Evolutionary conservation across 2,329 filamentous ascomycete genomes (phyloP), one percentile per base, ranked within the genome.

Genomic region (Penicillium sp.): DNA sequence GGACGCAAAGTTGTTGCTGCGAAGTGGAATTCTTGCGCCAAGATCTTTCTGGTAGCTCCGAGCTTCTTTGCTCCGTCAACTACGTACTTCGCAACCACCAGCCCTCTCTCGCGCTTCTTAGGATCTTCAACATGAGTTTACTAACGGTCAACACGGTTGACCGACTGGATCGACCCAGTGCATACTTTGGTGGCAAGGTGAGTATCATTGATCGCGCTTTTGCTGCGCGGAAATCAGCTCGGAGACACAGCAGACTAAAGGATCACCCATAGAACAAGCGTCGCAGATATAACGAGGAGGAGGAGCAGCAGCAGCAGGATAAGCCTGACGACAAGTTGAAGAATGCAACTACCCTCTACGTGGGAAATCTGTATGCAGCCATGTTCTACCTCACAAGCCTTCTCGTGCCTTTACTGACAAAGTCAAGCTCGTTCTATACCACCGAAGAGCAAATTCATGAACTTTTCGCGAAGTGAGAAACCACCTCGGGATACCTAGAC

Each of bases 381-480:
- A 31, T 29, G 21, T 27, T 43, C n/a, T n/a, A 50, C 22, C 10
- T 49, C 63, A 36, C 52, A 56, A 55, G 52, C 54, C 31, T 58
- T 43, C 34, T 5, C 34, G 6, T 29, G 13, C 16, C 39, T 5
- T 58, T 52, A 52, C 59, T 59, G 49, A 52, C 29, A 36, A 32
- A 32, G n/a, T 22, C 40, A 64, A 92, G 90, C 51, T 96, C 92
- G 39, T 97, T 97, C 79, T 97, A 96, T 82, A 99, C 94, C 22
- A 99, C 94, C 53, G 94, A 99, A 74, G 94, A 99, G 78, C 94
- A 99, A 74, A 96, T 99, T 56, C 93, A 97, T 75, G 93, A 97
- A 76, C 86, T 97, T 45, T 97, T 97, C 75, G 87, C 89, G 56
- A 96, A 96, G 82, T 93, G 66, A 59, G 76, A 43, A 47, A 21